These are phyloP conservation scores for Actinomortierella ambigua DNA, from an alignment of 371 early-diverging fungal genomes.

Conservation along the genomic window DNA sequence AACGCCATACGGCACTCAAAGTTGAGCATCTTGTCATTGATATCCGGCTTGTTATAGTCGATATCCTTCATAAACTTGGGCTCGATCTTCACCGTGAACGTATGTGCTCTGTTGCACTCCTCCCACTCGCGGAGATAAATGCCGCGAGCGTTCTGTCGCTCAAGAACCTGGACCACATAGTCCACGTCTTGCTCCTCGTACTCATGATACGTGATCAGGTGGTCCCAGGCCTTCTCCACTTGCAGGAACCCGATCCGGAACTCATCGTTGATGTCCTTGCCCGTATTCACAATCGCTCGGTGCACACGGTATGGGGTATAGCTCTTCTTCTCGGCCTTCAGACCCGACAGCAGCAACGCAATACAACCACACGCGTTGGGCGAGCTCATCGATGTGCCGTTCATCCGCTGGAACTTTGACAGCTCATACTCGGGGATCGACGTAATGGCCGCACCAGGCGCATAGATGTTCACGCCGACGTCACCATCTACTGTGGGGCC, in stretches of 20 bases:
- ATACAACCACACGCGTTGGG: conserved; percentile 92
- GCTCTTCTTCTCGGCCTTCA: conserved; percentile 66
- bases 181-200: conserved; percentile 71
- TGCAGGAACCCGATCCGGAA: conserved; percentile 85
- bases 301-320: conserved; percentile 87
- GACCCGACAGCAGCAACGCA: conserved; percentile 79
- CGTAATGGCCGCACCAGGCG: conserved; percentile 94
- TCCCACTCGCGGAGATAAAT: conserved; percentile 85
- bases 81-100: conserved; percentile 61
- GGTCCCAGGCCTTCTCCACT: conserved; percentile 86
- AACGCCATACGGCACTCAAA: conserved; percentile 85
- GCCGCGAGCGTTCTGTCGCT: conserved; percentile 65
- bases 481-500: conserved; percentile 92
- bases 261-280: conserved; percentile 79
- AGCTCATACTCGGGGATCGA: conserved; percentile 87
- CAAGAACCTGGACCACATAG: conserved; percentile 56
- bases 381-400: conserved; percentile 92
- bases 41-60: conserved; percentile 63
- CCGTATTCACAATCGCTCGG: conserved; percentile 76
- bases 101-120: conserved; percentile 71
- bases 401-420: conserved; percentile 81
- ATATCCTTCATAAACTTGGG: conserved; percentile 80
- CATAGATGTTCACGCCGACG: conserved; percentile 84
- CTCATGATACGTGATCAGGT: conserved; percentile 65
- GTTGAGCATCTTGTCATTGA: conserved; percentile 68